phyloP scores from a whole-genome alignment of 305 asterid species.

The Fraxinus latifolia region DNA sequence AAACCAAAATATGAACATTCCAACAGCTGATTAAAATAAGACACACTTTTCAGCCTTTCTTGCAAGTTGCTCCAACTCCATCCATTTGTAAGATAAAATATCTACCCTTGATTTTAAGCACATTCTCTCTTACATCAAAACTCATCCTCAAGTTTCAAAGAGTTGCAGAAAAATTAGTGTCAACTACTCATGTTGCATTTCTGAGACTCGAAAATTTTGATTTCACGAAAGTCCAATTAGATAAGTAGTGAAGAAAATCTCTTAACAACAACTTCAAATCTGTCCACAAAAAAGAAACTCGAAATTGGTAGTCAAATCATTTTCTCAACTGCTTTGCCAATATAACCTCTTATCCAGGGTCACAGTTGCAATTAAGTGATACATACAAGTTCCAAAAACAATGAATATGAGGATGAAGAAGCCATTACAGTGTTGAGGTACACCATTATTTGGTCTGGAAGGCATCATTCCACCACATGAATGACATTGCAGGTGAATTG shows the following conservation, averaged over 20 bases:
- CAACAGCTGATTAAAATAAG: background rate
- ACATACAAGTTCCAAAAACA: background rate
- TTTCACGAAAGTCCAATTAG: background rate
- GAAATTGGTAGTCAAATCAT: background rate
- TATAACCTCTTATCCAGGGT: background rate
- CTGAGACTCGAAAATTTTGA: background rate
- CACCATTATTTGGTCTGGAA: conserved; percentile 53
- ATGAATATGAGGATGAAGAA: conserved; percentile 10
- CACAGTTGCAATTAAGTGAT: background rate
- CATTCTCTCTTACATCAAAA: background rate
- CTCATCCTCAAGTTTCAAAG: conserved; percentile 1
- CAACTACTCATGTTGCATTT: background rate
- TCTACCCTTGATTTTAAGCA: background rate
- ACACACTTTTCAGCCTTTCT: background rate
- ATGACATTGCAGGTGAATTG: conserved; percentile 88
- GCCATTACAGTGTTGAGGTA: conserved; percentile 74
- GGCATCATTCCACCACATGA: conserved; percentile 96
- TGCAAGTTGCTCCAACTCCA: background rate
- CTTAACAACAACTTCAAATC: background rate
- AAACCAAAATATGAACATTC: background rate
- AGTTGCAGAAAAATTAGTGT: background rate
- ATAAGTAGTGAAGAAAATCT: background rate
- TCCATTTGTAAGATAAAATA: background rate
- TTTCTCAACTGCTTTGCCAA: background rate
- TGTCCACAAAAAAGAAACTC: background rate